These are phyloP conservation scores for Boechera divaricarpa DNA, from an alignment of 345 rosid species.

Conservation along the genomic window DNA sequence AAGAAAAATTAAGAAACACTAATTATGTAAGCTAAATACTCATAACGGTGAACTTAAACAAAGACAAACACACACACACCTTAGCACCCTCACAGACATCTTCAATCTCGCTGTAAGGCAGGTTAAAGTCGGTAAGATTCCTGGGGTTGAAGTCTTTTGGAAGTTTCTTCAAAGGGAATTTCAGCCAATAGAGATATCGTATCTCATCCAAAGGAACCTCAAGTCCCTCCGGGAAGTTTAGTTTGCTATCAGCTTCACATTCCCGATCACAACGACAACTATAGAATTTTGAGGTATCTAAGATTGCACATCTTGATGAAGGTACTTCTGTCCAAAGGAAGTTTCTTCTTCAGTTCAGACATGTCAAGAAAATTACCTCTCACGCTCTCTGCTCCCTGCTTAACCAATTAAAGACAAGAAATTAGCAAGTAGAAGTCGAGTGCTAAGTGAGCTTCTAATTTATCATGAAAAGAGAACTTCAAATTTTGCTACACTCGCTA, in stretches of 20 bases:
- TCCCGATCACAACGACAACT: background rate
- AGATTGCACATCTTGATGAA: slow-evolving; percentile 38
- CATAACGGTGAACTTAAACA: background rate
- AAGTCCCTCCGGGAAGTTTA: slow-evolving; percentile 17
- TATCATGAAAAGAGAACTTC: background rate
- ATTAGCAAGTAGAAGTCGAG: slow-evolving; percentile 1
- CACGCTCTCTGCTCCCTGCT: slow-evolving; percentile 32
- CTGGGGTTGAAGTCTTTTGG: slow-evolving; percentile 38
- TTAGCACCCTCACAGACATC: slow-evolving; percentile 37
- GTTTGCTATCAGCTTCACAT: slow-evolving; percentile 6
- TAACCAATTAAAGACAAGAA: background rate
- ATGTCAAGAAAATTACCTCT: slow-evolving; percentile 42
- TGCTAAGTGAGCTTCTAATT: background rate
- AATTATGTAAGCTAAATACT: background rate
- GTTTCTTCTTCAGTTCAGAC: background rate
- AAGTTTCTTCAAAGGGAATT: slow-evolving; percentile 36
- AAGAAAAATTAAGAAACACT: background rate
- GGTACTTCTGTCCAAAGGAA: background rate
- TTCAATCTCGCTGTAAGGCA: slow-evolving; percentile 34
- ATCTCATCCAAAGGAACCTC: slow-evolving; percentile 14
- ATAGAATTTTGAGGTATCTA: slow-evolving; percentile 41
- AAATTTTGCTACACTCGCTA: background rate
- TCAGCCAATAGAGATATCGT: slow-evolving; percentile 39
- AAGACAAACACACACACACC: slow-evolving; percentile 28
- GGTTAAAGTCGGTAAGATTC: slow-evolving; percentile 36